Percentiles rank a stretch among this genome's conserved stretches.
phyloP scores from a whole-genome alignment of 2,329 filamentous ascomycete genomes.

The Paraconiothyrium sp. region DNA sequence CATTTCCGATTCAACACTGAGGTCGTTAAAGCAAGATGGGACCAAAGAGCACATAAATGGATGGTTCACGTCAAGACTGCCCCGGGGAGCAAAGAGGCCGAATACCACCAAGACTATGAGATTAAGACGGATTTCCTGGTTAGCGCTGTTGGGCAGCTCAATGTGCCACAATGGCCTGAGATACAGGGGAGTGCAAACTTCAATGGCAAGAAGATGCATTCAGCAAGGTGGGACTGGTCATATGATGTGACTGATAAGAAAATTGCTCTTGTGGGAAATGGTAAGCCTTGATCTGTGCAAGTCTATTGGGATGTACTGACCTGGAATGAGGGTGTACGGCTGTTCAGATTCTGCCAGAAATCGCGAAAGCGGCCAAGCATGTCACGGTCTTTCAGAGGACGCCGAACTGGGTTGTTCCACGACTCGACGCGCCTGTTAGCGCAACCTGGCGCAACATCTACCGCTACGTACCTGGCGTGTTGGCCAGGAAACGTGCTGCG shows the following conservation, averaged over 20 bases:
- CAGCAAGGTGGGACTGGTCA: constrained; percentile 68
- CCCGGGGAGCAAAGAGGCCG: constrained; percentile 63
- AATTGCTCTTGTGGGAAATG: constrained; percentile 69
- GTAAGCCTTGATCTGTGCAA: constrained; percentile 39
- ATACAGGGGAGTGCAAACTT: constrained; percentile 61
- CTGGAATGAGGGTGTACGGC: constrained; percentile 60
- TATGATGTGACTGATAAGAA: constrained; percentile 64
- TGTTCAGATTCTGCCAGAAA: constrained; percentile 67
- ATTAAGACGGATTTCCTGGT: constrained; percentile 66
- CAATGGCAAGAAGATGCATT: constrained; percentile 65
- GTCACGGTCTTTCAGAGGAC: constrained; percentile 67
- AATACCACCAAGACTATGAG: constrained; percentile 62
- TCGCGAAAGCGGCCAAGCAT: constrained; percentile 60
- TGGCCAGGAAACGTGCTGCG: constrained; percentile 59
- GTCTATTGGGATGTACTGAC: constrained; percentile 10
- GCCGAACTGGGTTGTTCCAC: constrained; percentile 68
- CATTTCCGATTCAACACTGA: constrained; percentile 67
- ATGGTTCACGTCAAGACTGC: constrained; percentile 57
- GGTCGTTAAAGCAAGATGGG: constrained; percentile 64
- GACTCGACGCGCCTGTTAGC: constrained; percentile 59
- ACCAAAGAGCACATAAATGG: constrained; percentile 63
- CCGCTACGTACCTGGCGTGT: constrained; percentile 61
- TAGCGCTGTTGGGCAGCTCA: constrained; percentile 68
- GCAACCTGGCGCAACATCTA: constrained; percentile 54
- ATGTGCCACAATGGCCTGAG: constrained; percentile 61